Conservation (phyloP, 257 asterid genomes). For the Misopates orontium region DNA sequence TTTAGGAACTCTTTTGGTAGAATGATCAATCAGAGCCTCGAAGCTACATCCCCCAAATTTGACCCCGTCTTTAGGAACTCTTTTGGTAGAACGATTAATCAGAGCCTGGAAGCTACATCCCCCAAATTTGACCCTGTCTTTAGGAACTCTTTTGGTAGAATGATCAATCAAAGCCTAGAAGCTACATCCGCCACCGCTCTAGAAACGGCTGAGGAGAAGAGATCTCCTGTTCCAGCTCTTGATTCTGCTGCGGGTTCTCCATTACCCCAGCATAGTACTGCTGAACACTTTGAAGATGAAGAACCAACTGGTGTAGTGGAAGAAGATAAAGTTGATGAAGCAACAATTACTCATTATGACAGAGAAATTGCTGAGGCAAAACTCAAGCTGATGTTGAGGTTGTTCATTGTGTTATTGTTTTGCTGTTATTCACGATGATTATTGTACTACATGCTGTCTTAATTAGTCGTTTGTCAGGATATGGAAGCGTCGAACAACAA, state of each 20-base stretch:
- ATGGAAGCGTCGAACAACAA: slow-evolving; percentile 74
- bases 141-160: slow-evolving; percentile 33
- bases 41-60: too few relatives aligned
- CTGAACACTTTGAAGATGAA: slow-evolving; percentile 50
- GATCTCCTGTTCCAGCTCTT: slow-evolving; percentile 29
- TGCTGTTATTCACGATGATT: slow-evolving; percentile 19
- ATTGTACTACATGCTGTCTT: slow-evolving; percentile 25
- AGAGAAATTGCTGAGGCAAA: slow-evolving; percentile 77
- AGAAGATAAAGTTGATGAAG: slow-evolving; percentile 55
- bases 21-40: not conserved
- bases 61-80: slow-evolving; percentile 52
- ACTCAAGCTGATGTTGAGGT: slow-evolving; percentile 86
- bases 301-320: slow-evolving; percentile 34
- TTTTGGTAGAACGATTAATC: slow-evolving; percentile 39
- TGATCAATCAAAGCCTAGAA: not conserved
- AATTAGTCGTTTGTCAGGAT: slow-evolving; percentile 49
- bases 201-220: slow-evolving; percentile 40
- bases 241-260: slow-evolving; percentile 43
- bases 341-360: slow-evolving; percentile 44
- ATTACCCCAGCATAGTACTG: slow-evolving; percentile 33
- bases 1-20: slow-evolving; percentile 34
- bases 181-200: slow-evolving; percentile 18
- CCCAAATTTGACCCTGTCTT: slow-evolving; percentile 32
- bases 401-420: slow-evolving; percentile 23
- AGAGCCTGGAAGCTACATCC: slow-evolving; percentile 37